phyloP scores from a whole-genome alignment of 495 filamentous ascomycete genomes.

The Penicillium turbatum region DNA sequence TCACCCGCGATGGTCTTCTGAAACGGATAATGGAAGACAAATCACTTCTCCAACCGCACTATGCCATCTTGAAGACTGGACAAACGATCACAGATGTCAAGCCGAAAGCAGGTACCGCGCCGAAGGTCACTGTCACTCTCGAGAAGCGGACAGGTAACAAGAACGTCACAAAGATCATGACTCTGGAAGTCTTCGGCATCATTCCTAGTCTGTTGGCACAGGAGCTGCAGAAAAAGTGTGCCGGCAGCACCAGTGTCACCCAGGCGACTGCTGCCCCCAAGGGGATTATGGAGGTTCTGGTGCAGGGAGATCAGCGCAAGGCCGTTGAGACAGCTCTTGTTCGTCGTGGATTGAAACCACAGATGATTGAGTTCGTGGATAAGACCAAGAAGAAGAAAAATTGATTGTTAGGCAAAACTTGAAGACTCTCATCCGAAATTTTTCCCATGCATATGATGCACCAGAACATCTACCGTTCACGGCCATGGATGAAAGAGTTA shows the following conservation, averaged over 20 bases:
- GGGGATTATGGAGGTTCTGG: conserved; percentile 64
- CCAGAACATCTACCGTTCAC: too few species aligned
- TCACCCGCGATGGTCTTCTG: conserved; percentile 59
- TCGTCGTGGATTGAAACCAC: conserved; percentile 52
- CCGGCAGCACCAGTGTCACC: conserved; percentile 63
- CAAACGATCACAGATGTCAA: conserved; percentile 52
- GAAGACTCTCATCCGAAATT: too few species aligned
- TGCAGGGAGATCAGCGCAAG: conserved; percentile 65
- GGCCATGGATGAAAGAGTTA: too few species aligned
- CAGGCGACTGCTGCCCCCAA: conserved; percentile 59
- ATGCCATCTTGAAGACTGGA: conserved; percentile 53
- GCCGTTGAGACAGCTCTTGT: conserved; percentile 57
- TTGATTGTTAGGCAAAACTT: not conserved
- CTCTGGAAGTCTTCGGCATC: conserved; percentile 60
- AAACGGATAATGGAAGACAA: conserved; percentile 54
- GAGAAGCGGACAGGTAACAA: conserved; percentile 68
- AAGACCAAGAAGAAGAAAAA: conserved; percentile 68
- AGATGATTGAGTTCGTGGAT: conserved; percentile 62
- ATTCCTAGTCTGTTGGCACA: conserved; percentile 59
- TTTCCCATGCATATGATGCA: too few species aligned
- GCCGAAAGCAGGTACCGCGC: conserved; percentile 56
- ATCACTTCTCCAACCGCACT: conserved; percentile 45
- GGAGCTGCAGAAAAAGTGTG: conserved; percentile 67
- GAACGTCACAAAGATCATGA: conserved; percentile 60
- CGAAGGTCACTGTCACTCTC: conserved; percentile 55